Evolutionary conservation across 2,329 filamentous ascomycete genomes (phyloP), one percentile per base, ranked within the genome.

Genomic region (Aspergillus tanneri): DNA sequence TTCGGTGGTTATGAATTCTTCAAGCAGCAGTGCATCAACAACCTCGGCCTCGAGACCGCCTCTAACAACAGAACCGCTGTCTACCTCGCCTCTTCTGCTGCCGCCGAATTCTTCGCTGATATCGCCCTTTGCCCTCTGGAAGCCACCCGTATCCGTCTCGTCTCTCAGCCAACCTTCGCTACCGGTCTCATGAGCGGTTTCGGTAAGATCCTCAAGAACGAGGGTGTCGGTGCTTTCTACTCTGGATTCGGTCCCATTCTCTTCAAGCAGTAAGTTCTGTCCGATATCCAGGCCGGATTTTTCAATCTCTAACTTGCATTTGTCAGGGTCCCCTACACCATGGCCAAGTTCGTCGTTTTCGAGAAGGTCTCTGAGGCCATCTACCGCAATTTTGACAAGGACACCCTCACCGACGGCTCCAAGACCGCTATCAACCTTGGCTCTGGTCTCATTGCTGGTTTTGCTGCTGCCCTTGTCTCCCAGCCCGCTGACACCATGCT

Each of bases 1-100:
- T 93, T 93, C 74, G 90, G 90, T 73, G 90, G 90, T 72, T 95
- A 95, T 76, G 90, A 95, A 78, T 86, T 95, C 78, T 95, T 95
- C 87, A 95, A 95, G 86, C 83, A 91, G 79, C 87, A 93, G 77
- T 83, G 78, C 69, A 93, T 95, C 75, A 86, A 89, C 79, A 54
- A 79, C 55, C 75, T 95, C 66, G 90, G 90, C 67, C 84, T 85
- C 71, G 87, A 91, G 75, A 83, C 78, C 58, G 88, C 88, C 63
- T 79, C 80, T 64, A 81, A 89, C 73, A 89, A 91, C 83, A 83
- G 87, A 63, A 90, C 86, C 55, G 83, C 83, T 59, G 84, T 92
- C 75, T 92, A 92, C 81, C 82, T 90, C 59, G 87, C 80, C 60
- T 81, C 79, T 22, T 75, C 82, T 53, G 82, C 78, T 54, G 56